phyloP scores from a whole-genome alignment of 1,139 yeast species.

The Pichia sp. region DNA sequence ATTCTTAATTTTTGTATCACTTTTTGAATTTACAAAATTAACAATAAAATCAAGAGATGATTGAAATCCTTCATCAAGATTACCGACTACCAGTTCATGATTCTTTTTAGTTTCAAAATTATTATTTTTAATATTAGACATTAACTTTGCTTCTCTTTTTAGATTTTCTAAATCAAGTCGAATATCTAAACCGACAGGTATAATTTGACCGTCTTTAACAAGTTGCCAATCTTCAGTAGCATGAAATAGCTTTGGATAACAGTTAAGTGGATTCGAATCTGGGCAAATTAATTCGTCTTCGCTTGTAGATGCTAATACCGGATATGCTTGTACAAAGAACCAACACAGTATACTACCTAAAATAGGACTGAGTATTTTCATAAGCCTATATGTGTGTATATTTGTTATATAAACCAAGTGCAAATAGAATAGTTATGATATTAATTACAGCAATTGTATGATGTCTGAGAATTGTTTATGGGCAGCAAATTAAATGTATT shows the following conservation, averaged over 20 bases:
- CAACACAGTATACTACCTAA: neutral
- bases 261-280: conserved; percentile 40
- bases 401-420: no score
- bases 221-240: conserved; percentile 65
- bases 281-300: conserved; percentile 37
- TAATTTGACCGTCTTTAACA: conserved; percentile 59
- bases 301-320: conserved; percentile 2
- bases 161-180: conserved; percentile 65
- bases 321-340: conserved; percentile 13
- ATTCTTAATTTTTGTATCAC: neutral
- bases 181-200: conserved; percentile 77
- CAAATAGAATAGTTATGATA: no score
- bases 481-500: no score
- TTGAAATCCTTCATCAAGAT: conserved; percentile 6
- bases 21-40: neutral
- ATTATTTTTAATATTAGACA: conserved; percentile 16
- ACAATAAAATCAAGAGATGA: conserved; percentile 7
- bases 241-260: conserved; percentile 58
- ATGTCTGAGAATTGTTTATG: no score
- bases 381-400: no score
- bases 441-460: no score
- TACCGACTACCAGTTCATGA: conserved; percentile 12
- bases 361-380: no score
- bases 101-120: conserved; percentile 4
- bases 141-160: conserved; percentile 56